Evolutionary conservation across 2,329 filamentous ascomycete species (phyloP).

Genomic region (Trichoderma endophyticum): DNA sequence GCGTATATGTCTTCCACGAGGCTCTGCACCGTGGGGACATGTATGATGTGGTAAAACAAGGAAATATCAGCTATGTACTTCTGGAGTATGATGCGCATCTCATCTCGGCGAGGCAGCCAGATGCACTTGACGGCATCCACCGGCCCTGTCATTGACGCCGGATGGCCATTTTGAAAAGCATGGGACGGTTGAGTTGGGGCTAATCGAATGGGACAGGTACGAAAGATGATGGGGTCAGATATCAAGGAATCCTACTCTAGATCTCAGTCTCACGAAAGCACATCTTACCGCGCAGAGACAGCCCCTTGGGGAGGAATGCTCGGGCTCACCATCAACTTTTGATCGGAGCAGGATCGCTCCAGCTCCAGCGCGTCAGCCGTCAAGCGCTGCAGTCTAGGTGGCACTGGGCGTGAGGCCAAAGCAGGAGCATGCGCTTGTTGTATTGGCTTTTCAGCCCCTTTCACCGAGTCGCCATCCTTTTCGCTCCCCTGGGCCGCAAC

Average conservation of each 20-base stretch:
- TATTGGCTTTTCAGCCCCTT: background rate
- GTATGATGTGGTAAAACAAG: conserved; percentile 34
- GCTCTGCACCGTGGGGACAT: conserved; percentile 28
- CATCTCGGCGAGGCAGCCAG: conserved; percentile 34
- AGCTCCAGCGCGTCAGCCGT: conserved; percentile 36
- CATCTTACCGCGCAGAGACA: conserved; percentile 8
- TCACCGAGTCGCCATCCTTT: background rate
- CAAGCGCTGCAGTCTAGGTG: conserved; percentile 32
- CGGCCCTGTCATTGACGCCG: conserved; percentile 24
- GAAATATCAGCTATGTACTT: conserved; percentile 32
- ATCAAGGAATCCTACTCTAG: conserved; percentile 29
- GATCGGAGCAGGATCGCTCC: conserved; percentile 32
- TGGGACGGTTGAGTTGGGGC: conserved; percentile 33
- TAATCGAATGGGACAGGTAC: conserved; percentile 33
- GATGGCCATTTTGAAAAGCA: conserved; percentile 29
- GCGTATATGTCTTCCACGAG: conserved; percentile 33
- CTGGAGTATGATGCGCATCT: conserved; percentile 30
- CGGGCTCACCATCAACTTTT: conserved; percentile 30
- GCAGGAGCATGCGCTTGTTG: background rate
- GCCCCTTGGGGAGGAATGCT: background rate
- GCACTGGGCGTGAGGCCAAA: conserved; percentile 22
- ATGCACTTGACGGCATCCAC: conserved; percentile 33
- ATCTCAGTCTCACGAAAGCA: conserved; percentile 16
- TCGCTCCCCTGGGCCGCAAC: conserved; percentile 20
- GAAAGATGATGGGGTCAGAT: conserved; percentile 33